These are phyloP conservation scores for Emergomyces pasteurianus DNA, from an alignment of 2,329 filamentous ascomycete species.

Conservation along the genomic window DNA sequence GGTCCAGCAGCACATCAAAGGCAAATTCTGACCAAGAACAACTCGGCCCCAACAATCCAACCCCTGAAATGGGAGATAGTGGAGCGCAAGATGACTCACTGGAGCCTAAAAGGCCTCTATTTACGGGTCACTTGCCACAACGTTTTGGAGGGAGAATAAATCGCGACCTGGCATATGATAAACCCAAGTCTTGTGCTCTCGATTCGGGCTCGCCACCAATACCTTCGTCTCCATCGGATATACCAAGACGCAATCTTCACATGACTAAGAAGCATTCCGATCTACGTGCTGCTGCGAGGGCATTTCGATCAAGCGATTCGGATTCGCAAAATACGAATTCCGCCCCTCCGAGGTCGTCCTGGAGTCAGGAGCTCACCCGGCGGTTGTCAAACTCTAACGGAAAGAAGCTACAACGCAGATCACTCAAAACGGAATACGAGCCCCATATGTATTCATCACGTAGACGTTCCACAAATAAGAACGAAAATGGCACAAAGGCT, in stretches of 20 bases:
- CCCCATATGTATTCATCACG: not conserved
- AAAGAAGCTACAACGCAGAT: not conserved
- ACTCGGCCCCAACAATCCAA: not conserved
- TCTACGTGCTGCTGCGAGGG: conserved; percentile 8
- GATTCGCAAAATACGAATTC: not conserved
- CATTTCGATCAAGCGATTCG: not conserved
- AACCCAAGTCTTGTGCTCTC: not conserved
- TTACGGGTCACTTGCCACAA: conserved; percentile 6
- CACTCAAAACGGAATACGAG: not conserved
- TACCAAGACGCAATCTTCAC: conserved; percentile 8
- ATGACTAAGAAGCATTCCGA: conserved; percentile 9
- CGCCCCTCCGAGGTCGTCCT: not conserved
- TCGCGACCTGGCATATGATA: conserved; percentile 5
- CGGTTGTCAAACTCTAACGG: not conserved
- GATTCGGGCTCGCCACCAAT: not conserved
- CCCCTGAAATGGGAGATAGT: not conserved
- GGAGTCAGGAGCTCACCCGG: not conserved
- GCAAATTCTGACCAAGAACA: conserved; percentile 7
- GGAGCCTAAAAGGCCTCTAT: not conserved
- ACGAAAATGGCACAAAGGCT: too few species aligned
- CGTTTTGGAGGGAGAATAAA: not conserved
- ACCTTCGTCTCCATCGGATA: not conserved
- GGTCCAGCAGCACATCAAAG: conserved; percentile 8
- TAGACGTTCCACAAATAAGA: not conserved
- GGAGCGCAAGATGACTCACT: not conserved